Conservation (phyloP, 495 filamentous ascomycete genomes). For the Penicillium arizonense region DNA sequence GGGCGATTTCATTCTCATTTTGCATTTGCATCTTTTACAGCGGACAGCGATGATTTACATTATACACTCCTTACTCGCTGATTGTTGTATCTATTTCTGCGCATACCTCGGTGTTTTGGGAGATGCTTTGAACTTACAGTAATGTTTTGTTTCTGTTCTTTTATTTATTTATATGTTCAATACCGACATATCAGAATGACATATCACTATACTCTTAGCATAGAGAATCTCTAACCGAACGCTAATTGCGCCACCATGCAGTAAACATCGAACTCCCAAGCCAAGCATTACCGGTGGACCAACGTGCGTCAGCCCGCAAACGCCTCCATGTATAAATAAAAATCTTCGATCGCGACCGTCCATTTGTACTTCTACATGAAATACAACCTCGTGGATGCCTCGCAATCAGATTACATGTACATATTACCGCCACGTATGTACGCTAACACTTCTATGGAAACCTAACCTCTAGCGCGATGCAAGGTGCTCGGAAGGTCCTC, state of each 20-base stretch:
- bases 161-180: background rate
- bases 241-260: slow-evolving; percentile 13
- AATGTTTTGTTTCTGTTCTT: background rate
- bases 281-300: slow-evolving; percentile 13
- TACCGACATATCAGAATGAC: slow-evolving; percentile 1
- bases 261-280: slow-evolving; percentile 1
- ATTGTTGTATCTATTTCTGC: slow-evolving; percentile 9
- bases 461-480: background rate
- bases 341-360: slow-evolving; percentile 2
- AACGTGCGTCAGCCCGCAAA: slow-evolving; percentile 18
- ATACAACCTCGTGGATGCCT: background rate
- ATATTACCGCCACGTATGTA: background rate
- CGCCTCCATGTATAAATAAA: slow-evolving; percentile 20
- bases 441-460: background rate
- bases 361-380: background rate
- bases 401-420: background rate
- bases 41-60: slow-evolving; percentile 1
- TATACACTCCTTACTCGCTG: background rate
- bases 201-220: slow-evolving; percentile 3
- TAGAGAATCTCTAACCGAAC: background rate
- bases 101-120: slow-evolving; percentile 30
- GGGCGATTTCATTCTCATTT: background rate
- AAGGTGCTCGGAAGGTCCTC: background rate
- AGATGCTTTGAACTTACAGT: background rate
- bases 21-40: background rate